phyloP scores from a whole-genome alignment of 352 stramenopile species.

The Thraustochytrium striatum region DNA sequence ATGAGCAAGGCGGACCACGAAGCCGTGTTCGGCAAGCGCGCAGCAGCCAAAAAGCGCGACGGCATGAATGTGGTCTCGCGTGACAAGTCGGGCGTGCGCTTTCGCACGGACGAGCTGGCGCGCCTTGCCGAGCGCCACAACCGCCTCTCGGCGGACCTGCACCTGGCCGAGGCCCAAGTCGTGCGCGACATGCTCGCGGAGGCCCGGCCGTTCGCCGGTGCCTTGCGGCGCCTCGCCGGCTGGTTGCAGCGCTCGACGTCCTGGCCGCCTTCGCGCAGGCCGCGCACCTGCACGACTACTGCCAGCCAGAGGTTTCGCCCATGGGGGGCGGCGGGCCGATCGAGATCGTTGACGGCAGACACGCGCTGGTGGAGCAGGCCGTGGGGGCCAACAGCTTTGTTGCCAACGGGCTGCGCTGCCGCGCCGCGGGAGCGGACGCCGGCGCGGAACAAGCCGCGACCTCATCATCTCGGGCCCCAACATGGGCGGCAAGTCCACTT shows the following conservation, averaged over 20 bases:
- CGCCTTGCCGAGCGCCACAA: constrained; percentile 74
- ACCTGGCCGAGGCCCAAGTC: constrained; percentile 80
- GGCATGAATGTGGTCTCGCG: constrained; percentile 48
- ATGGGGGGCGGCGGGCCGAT: background rate
- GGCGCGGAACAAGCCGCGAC: background rate
- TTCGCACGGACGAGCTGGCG: constrained; percentile 81
- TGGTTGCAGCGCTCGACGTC: constrained; percentile 88
- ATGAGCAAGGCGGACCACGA: constrained; percentile 12
- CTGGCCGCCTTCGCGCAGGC: constrained; percentile 86
- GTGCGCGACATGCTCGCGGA: constrained; percentile 85
- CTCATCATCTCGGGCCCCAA: constrained; percentile 82
- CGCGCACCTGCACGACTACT: constrained; percentile 56
- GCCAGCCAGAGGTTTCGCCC: background rate
- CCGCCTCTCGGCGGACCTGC: constrained; percentile 79
- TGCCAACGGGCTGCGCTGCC: background rate
- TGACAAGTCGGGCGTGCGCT: constrained; percentile 83
- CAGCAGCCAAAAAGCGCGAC: background rate
- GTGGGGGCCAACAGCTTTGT: background rate
- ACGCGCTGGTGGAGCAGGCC: constrained; percentile 16
- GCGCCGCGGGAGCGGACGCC: background rate
- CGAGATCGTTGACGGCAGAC: background rate
- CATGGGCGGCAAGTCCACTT: constrained; percentile 97
- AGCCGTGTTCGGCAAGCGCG: background rate
- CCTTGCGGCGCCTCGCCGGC: constrained; percentile 80
- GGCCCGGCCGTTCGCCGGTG: constrained; percentile 85